Conservation (phyloP, 257 asterid species). For the Plectranthus barbatus region DNA sequence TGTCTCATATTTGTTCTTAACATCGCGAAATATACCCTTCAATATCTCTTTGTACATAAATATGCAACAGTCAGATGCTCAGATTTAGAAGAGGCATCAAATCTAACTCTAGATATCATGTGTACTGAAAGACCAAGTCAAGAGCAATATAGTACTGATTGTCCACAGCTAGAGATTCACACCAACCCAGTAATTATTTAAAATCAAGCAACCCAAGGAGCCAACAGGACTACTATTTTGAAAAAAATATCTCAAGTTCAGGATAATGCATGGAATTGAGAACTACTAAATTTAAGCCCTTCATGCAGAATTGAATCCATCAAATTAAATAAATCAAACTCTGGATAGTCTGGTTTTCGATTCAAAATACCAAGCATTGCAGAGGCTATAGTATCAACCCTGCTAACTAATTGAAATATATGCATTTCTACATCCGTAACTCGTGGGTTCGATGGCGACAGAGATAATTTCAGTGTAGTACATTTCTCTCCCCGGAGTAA, state of each 20-base stretch:
- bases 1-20: slow-evolving; percentile 85
- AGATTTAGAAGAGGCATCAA: slow-evolving; percentile 1
- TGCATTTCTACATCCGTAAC: not conserved
- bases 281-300: not conserved
- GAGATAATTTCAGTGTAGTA: not conserved
- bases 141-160: not conserved
- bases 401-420: not conserved
- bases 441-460: not conserved
- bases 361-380: not conserved
- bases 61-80: slow-evolving; percentile 27
- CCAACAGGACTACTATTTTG: not conserved
- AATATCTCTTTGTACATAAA: slow-evolving; percentile 59
- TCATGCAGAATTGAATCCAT: not conserved
- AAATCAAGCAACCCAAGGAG: not conserved
- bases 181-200: not conserved
- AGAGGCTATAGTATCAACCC: not conserved
- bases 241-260: not conserved
- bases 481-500: not conserved
- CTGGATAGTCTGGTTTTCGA: not conserved
- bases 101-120: not conserved
- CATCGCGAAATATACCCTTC: slow-evolving; percentile 88
- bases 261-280: not conserved
- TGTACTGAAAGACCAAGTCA: not conserved
- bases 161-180: not conserved
- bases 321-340: not conserved